phyloP scores from a whole-genome alignment of 352 stramenopile genomes.

The Phytopythium helicoides region DNA sequence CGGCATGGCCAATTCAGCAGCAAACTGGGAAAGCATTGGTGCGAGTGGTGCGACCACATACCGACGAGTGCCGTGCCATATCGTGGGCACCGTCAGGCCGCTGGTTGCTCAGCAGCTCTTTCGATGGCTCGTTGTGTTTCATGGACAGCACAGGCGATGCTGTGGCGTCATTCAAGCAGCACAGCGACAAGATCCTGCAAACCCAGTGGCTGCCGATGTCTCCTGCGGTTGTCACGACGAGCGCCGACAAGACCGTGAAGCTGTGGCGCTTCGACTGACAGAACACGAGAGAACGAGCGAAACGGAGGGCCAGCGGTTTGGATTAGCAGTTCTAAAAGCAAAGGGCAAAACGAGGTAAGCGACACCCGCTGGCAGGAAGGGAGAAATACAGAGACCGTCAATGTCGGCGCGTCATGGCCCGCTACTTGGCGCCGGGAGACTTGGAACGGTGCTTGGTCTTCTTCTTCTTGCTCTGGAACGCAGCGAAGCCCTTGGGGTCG shows the following conservation, averaged over 20 bases:
- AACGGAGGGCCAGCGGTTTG: constrained; percentile 2
- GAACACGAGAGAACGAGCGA: background rate
- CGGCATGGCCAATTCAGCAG: background rate
- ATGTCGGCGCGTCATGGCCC: background rate
- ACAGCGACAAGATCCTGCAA: constrained; percentile 69
- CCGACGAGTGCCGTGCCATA: constrained; percentile 59
- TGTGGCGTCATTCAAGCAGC: constrained; percentile 50
- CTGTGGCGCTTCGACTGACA: constrained; percentile 54
- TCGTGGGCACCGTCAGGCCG: constrained; percentile 54
- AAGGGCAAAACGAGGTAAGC: constrained; percentile 4
- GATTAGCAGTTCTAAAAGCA: constrained; percentile 10
- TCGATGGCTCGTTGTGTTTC: constrained; percentile 63
- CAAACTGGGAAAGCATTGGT: constrained; percentile 16
- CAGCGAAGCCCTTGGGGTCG: constrained; percentile 77
- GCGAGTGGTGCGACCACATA: constrained; percentile 28
- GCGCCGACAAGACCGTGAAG: constrained; percentile 66
- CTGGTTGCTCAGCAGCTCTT: constrained; percentile 60
- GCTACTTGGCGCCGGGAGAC: constrained; percentile 64
- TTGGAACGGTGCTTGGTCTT: constrained; percentile 80
- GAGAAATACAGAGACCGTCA: background rate
- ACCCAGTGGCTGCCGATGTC: constrained; percentile 54
- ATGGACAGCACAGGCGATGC: constrained; percentile 13
- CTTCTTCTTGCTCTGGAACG: constrained; percentile 85
- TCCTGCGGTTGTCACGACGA: constrained; percentile 56
- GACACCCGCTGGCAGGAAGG: background rate